These are phyloP conservation scores for Astrephomene gubernaculifera DNA, from an alignment of 139 green algal species.

Conservation along the genomic window DNA sequence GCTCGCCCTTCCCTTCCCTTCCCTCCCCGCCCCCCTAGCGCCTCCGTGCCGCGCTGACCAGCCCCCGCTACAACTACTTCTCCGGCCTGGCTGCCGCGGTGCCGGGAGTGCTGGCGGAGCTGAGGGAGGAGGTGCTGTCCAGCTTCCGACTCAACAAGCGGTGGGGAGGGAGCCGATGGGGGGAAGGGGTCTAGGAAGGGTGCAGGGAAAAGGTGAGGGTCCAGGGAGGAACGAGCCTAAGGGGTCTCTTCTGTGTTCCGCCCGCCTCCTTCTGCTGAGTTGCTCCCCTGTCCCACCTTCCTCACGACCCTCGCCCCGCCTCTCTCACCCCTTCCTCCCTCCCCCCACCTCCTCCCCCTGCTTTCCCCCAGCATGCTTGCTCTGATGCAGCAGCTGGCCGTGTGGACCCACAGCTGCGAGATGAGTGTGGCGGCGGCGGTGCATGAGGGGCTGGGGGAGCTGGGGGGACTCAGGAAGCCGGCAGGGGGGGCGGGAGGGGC, in stretches of 20 bases:
- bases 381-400: conserved; percentile 49
- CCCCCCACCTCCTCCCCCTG: not conserved
- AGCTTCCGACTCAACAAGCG: conserved; percentile 18
- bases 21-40: conserved; percentile 2
- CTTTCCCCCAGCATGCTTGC: conserved; percentile 22
- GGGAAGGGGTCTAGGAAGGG: not conserved
- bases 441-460: conserved; percentile 46
- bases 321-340: not conserved
- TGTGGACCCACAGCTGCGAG: conserved; percentile 57
- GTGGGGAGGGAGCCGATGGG: not conserved
- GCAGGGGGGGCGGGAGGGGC: no score
- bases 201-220: no score
- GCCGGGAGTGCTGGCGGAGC: conserved; percentile 44
- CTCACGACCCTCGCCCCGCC: not conserved
- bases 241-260: no score
- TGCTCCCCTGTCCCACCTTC: no score
- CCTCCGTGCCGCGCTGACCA: conserved; percentile 25
- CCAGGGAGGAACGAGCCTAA: no score
- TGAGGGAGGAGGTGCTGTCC: conserved; percentile 45
- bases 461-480: not conserved
- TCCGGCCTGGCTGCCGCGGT: conserved; percentile 48
- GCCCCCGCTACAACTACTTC: conserved; percentile 61
- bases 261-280: no score
- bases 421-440: conserved; percentile 48
- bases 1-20: not conserved